Base-by-base conservation (phyloP, 2,329 filamentous ascomycete genomes). In the Ascochyta fabae region DNA sequence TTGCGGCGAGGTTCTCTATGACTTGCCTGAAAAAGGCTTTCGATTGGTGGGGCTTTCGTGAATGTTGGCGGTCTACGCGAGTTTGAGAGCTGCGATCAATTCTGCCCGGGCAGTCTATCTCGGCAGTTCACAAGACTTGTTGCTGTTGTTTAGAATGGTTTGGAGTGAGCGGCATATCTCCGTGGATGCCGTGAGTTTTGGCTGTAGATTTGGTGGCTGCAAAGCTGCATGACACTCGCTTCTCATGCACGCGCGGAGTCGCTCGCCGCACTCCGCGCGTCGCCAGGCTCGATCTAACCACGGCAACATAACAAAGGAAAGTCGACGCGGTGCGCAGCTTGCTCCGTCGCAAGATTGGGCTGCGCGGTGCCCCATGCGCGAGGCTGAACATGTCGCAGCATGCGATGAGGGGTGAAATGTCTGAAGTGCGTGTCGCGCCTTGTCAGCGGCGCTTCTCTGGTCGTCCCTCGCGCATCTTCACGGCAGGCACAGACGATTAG, bases 401-500 rank as follows among this genome's bases (percentile, higher is more conserved):
- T 48, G 57, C 65, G 65, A 67, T 74, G 70, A 67, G 64, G 67
- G 56, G 47, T 31, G 42, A 56, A 62, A 9, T 60, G 69, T 70
- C 62, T 56, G 68, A 66, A 59, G 60, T 65, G 54, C 66, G 67
- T 70, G 53, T 71, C 69, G 65, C 45, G 55, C 35, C 53, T 55
- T 36, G 16, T 26, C 33, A 27, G 26, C 43, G 53, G 48, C 47
- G 36, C 43, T 38, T 46, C 35, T 29, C 19, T 36, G 24, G 36
- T 35, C 42, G 48, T 31, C 19, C 31, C 26, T 54, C 31, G 53
- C 51, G 56, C 60, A 39, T 23, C 42, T 50, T 33, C 39, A 48
- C 26, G 67, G 68, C 59, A 71, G 53, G 60, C 49, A 44, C 42
- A 67, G 55, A 57, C 67, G 68, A 69, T 71, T 69, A 71, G 63